These are phyloP conservation scores for Boletus reticuloceps DNA, from an alignment of 768 basidiomycete genomes.

Conservation along the genomic window DNA sequence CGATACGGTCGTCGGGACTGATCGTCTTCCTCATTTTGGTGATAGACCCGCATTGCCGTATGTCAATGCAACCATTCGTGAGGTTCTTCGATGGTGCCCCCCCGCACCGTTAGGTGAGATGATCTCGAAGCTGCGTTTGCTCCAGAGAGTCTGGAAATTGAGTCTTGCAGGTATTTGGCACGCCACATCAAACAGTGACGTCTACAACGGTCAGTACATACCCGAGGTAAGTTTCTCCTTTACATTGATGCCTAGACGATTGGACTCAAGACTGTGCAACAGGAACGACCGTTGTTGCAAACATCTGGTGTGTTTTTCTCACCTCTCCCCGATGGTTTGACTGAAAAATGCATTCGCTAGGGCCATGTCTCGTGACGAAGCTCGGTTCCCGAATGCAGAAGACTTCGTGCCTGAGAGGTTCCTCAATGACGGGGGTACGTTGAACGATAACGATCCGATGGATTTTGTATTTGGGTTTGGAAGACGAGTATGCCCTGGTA, in stretches of 20 bases:
- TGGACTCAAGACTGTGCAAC: background rate
- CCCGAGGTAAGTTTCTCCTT: conserved; percentile 25
- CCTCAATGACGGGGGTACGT: conserved; percentile 4
- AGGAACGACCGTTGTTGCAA: conserved; percentile 11
- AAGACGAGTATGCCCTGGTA: conserved; percentile 5
- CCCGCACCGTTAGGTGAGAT: background rate
- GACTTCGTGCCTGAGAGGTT: conserved; percentile 9
- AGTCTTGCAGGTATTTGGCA: conserved; percentile 19
- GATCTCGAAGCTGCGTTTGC: background rate
- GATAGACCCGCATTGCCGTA: conserved; percentile 6
- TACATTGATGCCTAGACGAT: background rate
- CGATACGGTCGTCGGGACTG: background rate
- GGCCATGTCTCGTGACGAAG: conserved; percentile 12
- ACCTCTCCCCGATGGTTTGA: background rate
- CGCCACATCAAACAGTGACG: conserved; percentile 16
- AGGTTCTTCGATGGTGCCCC: conserved; percentile 1
- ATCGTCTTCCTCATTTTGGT: conserved; percentile 1
- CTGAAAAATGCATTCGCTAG: background rate
- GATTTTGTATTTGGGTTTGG: conserved; percentile 17
- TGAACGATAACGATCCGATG: conserved; percentile 4
- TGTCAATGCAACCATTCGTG: conserved; percentile 6
- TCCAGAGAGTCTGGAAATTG: too few species aligned
- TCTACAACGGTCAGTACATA: conserved; percentile 26
- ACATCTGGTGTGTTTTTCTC: conserved; percentile 6
- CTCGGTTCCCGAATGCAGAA: conserved; percentile 8